Base-by-base conservation (phyloP, 257 asterid species). In the Penstemon davidsonii region DNA sequence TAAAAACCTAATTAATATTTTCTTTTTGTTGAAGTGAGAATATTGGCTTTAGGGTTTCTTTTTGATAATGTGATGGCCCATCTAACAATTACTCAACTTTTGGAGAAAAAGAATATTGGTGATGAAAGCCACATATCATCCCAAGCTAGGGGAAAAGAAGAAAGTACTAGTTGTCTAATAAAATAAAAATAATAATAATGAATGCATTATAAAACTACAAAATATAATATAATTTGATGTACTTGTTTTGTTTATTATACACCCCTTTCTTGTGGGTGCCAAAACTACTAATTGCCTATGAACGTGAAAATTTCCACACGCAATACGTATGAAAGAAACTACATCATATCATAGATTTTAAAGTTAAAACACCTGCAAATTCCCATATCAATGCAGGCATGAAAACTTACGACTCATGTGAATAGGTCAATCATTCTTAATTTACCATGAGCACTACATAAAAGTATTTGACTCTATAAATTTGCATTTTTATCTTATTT, bases 291-390 rank as follows among this genome's bases (percentile, higher is more conserved):
- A 18, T 66, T 33, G 7, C 56, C 39, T 50, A 42, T 39, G 75
- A 49, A 42, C 1, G 54, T 47, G 53, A 63, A 63, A 56, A 51
- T 75, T 62, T 66, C 56, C 60, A 46, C 65, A 62, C 43, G 36
- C 42, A 33, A 43, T 37, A 8, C 41, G 36, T 62, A 64, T 42
- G 55, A 57, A 72, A 39, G 11, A 2, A 12, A 18, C 64, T 63
- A 40, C 68, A 66, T 62, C 66, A 55, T 45, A 66, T 62, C 66
- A 55, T 45, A 58, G 40, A 33, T 55, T 56, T 53, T 37, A 39
- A 40, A 36, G 19, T 57, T 57, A 37, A 60, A 60, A 41, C 1
- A 15, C 44, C 10, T 5, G 7, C n/a, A 60, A 58, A 47, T 40
- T 47, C 42, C 9, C 37, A 50, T 8, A 64, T 49, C 11, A 25